phyloP scores from a whole-genome alignment of 2,329 filamentous ascomycete species.

The Colletotrichum eleusines region DNA sequence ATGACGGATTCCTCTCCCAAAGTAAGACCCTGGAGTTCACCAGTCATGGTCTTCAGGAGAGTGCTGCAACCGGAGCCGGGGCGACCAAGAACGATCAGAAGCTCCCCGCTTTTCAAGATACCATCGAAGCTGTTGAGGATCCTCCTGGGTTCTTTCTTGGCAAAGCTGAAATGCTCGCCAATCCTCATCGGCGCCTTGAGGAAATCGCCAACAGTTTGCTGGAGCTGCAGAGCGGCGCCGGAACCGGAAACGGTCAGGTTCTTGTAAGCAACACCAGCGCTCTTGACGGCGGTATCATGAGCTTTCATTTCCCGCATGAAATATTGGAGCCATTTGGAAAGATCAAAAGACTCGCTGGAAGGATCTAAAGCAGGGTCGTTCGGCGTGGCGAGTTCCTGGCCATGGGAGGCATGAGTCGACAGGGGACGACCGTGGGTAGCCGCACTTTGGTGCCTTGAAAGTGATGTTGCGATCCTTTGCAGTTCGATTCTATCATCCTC shows the following conservation, averaged over 20 bases:
- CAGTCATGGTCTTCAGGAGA: slow-evolving; percentile 71
- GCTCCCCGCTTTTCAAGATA: slow-evolving; percentile 72
- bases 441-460: slow-evolving; percentile 53
- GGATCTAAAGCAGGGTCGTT: slow-evolving; percentile 54
- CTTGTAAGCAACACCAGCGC: slow-evolving; percentile 72
- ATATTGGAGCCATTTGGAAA: slow-evolving; percentile 56
- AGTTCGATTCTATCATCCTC: slow-evolving; percentile 53
- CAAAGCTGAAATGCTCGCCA: slow-evolving; percentile 65
- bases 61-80: slow-evolving; percentile 75
- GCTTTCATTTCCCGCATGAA: slow-evolving; percentile 60
- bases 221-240: slow-evolving; percentile 75
- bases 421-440: slow-evolving; percentile 42
- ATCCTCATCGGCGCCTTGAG: slow-evolving; percentile 69
- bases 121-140: slow-evolving; percentile 76
- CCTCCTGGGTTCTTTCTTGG: slow-evolving; percentile 62
- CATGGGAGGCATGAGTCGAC: slow-evolving; percentile 29
- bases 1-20: slow-evolving; percentile 64
- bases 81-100: slow-evolving; percentile 76
- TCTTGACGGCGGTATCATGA: slow-evolving; percentile 65
- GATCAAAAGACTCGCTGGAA: slow-evolving; percentile 54
- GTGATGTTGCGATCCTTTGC: slow-evolving; percentile 54
- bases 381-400: slow-evolving; percentile 13
- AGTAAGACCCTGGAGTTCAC: slow-evolving; percentile 69
- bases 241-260: slow-evolving; percentile 76
- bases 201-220: slow-evolving; percentile 73